A percentile compares a stretch with the other conserved stretches of the same genome.
phyloP scores from a whole-genome alignment of 208 protist species.

The Trypanosoma lewisi region DNA sequence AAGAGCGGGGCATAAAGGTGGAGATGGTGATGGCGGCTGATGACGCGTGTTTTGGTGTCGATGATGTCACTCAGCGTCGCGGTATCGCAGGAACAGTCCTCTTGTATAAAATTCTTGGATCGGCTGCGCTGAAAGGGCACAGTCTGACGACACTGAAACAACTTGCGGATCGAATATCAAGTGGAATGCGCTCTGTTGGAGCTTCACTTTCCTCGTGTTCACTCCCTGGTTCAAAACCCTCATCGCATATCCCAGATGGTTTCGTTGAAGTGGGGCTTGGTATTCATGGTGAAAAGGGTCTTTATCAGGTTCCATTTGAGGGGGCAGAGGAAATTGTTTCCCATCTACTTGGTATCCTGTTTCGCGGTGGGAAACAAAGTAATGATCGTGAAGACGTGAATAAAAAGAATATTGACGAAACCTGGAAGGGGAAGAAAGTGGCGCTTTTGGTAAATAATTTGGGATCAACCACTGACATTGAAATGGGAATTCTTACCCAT shows the following conservation, averaged over 20 bases:
- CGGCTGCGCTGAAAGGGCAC: conserved; percentile 48
- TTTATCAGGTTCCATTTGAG: conserved; percentile 35
- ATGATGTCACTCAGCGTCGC: conserved; percentile 38
- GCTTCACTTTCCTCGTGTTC: conserved; percentile 70
- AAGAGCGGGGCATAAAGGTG: conserved; percentile 43
- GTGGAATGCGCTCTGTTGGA: conserved; percentile 64
- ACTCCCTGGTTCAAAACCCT: conserved; percentile 53
- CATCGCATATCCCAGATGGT: conserved; percentile 35
- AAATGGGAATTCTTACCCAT: conserved; percentile 53
- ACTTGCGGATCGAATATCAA: conserved; percentile 42
- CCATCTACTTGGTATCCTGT: conserved; percentile 32
- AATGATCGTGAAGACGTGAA: not conserved
- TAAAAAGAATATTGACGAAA: not conserved
- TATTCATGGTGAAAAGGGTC: conserved; percentile 88
- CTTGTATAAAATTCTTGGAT: conserved; percentile 85
- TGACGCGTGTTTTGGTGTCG: conserved; percentile 63
- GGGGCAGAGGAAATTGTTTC: conserved; percentile 30
- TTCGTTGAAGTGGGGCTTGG: conserved; percentile 85
- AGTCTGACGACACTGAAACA: conserved; percentile 50
- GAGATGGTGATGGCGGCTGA: conserved; percentile 83
- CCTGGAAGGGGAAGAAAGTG: conserved; percentile 25
- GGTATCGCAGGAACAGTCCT: conserved; percentile 88
- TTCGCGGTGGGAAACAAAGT: conserved; percentile 20
- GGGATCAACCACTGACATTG: conserved; percentile 72
- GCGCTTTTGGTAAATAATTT: conserved; percentile 89